Base-by-base conservation (phyloP, 2,329 filamentous ascomycete genomes). In the Phoma sp. region DNA sequence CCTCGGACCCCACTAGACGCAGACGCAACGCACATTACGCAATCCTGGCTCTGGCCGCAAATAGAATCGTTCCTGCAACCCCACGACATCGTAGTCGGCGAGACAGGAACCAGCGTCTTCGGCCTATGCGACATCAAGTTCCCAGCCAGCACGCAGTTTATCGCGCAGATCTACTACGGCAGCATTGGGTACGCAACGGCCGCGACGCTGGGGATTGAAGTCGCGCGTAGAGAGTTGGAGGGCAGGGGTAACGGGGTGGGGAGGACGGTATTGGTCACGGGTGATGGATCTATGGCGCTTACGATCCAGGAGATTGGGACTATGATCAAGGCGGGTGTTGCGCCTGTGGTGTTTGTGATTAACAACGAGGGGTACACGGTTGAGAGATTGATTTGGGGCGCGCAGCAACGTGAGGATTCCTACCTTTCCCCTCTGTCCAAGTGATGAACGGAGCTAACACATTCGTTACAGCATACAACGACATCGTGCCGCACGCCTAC, bases 301-400 rank as follows among this genome's bases (percentile, higher is more conserved):
- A 89, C 86, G 0, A 85, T 81, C 0, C 87, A 90, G 67, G 86
- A 88, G 60, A 75, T 90, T 3, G 82, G 83, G 10, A 87, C 85
- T 2, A 88, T 89, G 63, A 84, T 89, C 61, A 71, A 71, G 46
- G 63, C 72, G 1, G 61, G 72, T 7, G 61, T 74, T 17, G 69
- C 69, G 7, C 65, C 69, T 1, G 60, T 79, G 6, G 68, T 81
- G 6, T 74, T 81, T 54, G 64, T 81, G 6, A 72, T 81, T 22
- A 80, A 80, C 55, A 81, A 81, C 52, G 72, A 71, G 1, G 79
- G 79, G 1, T 81, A 81, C 57, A 80, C 78, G 0, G 74, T 81
- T 53, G 79, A 81, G 68, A 63, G 79, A 3, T 62, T 78, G 40
- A 79, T 81, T 33, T 78, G 80, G 71, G 80, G 80, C 19, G 73